Base-by-base conservation (phyloP, 176 grass and related monocot genomes). In the Musa schizocarpa region DNA sequence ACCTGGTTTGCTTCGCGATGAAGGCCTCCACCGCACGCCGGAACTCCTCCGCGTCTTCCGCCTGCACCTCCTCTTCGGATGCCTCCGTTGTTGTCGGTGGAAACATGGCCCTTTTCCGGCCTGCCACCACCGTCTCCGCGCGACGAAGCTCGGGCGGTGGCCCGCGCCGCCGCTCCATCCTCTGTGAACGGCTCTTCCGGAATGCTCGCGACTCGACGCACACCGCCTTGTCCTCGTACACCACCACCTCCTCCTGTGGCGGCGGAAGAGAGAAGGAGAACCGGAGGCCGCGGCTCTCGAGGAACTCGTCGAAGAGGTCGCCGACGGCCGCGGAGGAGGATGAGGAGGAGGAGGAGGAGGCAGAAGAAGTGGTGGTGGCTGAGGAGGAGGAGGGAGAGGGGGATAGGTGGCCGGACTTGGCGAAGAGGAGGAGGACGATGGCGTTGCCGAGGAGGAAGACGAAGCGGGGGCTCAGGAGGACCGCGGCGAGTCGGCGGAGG, bases 371-470 rank as follows among this genome's bases (percentile, higher is more conserved):
- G 24, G 62, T 1, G 27, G 80, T 13, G 29, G 55, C 27, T 27
- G 52, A 52, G 10, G 65, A 14, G 81, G 68, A 4, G 6, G 53
- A 50, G 6, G 71, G 71, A 11, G 52, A 62, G 74, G 49, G 25
- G 49, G 48, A 16, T 9, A 10, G 61, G 12, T 23, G 87, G 70
- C 85, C 80, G 52, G 86, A 99, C 11, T 89, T 86, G 27, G 83
- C 88, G 17, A 99, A 57, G 48, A 99, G 84, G 58, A 99, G 87
- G 9, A 99, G 80, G 81, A 99, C 87, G 86, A 91, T 90, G 81
- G 91, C 83, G 83, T 99, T 92, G 13, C 91, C 85, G 56, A 99
- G 88, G 50, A 88, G 29, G 72, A 86, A 89, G 52, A 93, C 91
- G 73, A 92, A 89, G 9, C 88, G 86, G 9, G 86, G 86, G 55